Conservation (phyloP, 495 filamentous ascomycete genomes). For the Neurospora sp. region DNA sequence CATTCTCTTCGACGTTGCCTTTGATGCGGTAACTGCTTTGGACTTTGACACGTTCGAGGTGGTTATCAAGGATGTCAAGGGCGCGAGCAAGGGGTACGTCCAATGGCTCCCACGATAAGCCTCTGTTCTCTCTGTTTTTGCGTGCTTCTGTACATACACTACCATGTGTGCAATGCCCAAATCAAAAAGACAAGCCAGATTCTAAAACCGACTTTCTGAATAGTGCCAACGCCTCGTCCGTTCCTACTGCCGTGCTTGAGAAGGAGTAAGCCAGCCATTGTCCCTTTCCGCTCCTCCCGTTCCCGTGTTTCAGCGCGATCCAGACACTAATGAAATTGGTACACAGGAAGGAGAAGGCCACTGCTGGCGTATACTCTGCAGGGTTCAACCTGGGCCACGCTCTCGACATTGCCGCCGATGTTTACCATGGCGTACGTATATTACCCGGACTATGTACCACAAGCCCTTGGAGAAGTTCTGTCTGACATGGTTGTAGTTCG, state of each 20-base stretch:
- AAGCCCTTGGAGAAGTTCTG: background rate
- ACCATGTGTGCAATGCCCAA: conserved; percentile 10
- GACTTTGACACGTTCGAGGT: conserved; percentile 90
- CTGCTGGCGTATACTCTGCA: conserved; percentile 57
- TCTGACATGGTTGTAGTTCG: conserved; percentile 48
- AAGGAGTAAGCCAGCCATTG: conserved; percentile 57
- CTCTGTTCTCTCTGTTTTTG: conserved; percentile 8
- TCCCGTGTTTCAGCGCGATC: background rate
- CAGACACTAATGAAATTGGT: background rate
- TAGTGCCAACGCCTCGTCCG: conserved; percentile 45
- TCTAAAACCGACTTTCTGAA: conserved; percentile 16
- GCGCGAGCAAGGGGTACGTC: conserved; percentile 97
- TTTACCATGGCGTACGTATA: conserved; percentile 76
- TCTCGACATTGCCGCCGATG: conserved; percentile 75
- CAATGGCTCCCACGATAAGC: conserved; percentile 82
- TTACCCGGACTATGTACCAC: background rate
- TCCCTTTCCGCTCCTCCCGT: background rate
- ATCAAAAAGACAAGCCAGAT: conserved; percentile 36
- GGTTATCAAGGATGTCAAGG: conserved; percentile 79
- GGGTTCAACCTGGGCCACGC: conserved; percentile 65
- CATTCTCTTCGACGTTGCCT: conserved; percentile 89
- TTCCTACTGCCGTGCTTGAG: conserved; percentile 69
- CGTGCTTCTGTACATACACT: conserved; percentile 17
- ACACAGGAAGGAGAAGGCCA: conserved; percentile 64
- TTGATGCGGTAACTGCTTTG: conserved; percentile 92